These are phyloP conservation scores for Pichia heedii DNA, from an alignment of 805 yeast species.

Conservation along the genomic window DNA sequence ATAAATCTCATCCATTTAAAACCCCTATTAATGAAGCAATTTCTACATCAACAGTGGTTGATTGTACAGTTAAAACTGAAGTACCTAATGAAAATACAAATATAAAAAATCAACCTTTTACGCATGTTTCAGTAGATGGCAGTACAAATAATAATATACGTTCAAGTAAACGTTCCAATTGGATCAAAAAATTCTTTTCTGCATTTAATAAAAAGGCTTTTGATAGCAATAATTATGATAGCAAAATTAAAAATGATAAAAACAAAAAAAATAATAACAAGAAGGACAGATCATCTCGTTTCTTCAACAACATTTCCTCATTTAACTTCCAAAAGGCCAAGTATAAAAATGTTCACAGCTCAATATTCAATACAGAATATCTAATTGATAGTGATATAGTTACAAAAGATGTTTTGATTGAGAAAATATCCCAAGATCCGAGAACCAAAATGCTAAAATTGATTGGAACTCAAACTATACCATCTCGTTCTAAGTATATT, in stretches of 20 bases:
- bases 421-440: neutral
- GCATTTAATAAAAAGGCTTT: neutral
- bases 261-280: neutral
- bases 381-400: conserved; percentile 11
- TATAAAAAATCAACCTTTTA: neutral
- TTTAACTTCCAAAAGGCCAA: conserved; percentile 4
- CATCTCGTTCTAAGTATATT: conserved; percentile 5
- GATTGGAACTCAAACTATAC: neutral
- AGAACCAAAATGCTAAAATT: neutral
- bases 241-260: neutral
- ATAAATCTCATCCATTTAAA: neutral
- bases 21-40: neutral
- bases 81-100: neutral
- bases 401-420: conserved; percentile 2
- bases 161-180: conserved; percentile 12
- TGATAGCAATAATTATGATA: neutral
- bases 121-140: neutral
- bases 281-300: neutral
- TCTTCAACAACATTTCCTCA: neutral
- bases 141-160: neutral
- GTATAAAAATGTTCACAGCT: neutral
- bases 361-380: conserved; percentile 3
- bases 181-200: conserved; percentile 17
- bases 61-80: neutral
- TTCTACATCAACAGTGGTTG: neutral